Percentiles rank a stretch among this genome's conserved stretches.
Evolutionary conservation across 495 filamentous ascomycete genomes (phyloP).

Genomic region (Podospora anserina): DNA sequence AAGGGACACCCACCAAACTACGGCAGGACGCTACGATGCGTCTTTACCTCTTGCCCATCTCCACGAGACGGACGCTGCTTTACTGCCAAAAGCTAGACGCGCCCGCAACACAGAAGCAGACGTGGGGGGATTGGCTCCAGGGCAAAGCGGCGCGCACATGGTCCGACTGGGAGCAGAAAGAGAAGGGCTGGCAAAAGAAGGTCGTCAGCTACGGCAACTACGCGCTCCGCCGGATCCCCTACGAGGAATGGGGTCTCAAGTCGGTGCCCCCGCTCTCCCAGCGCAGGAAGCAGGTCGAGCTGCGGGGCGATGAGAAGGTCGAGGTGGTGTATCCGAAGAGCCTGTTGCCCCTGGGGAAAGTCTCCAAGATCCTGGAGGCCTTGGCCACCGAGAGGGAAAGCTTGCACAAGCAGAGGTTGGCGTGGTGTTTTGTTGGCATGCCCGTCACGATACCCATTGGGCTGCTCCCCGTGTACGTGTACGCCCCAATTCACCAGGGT

Average conservation of each 20-base stretch:
- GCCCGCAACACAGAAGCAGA: conserved; percentile 46
- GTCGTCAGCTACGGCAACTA: conserved; percentile 84
- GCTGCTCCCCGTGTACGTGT: conserved; percentile 75
- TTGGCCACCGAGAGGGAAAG: conserved; percentile 76
- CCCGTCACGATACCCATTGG: conserved; percentile 81
- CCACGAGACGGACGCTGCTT: conserved; percentile 82
- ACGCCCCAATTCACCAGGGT: not conserved
- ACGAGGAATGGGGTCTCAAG: conserved; percentile 96
- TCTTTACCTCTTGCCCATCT: conserved; percentile 92
- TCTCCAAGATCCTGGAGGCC: conserved; percentile 57
- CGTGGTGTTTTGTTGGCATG: conserved; percentile 76
- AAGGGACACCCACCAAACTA: not conserved
- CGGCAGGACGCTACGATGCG: conserved; percentile 59
- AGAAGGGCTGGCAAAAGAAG: conserved; percentile 80
- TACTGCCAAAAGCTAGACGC: conserved; percentile 76
- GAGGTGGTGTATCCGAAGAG: conserved; percentile 74
- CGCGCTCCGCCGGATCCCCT: conserved; percentile 80
- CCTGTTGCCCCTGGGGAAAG: conserved; percentile 59
- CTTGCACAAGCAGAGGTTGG: conserved; percentile 70
- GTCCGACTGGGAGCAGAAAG: conserved; percentile 79
- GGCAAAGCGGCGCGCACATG: conserved; percentile 69
- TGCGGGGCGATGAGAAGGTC: conserved; percentile 62
- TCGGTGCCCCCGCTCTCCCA: conserved; percentile 81
- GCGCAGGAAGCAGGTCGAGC: conserved; percentile 58
- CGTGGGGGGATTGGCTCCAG: conserved; percentile 61